Conservation (phyloP, 192 early-diverging fungal species). For the Coemansia sp. region DNA sequence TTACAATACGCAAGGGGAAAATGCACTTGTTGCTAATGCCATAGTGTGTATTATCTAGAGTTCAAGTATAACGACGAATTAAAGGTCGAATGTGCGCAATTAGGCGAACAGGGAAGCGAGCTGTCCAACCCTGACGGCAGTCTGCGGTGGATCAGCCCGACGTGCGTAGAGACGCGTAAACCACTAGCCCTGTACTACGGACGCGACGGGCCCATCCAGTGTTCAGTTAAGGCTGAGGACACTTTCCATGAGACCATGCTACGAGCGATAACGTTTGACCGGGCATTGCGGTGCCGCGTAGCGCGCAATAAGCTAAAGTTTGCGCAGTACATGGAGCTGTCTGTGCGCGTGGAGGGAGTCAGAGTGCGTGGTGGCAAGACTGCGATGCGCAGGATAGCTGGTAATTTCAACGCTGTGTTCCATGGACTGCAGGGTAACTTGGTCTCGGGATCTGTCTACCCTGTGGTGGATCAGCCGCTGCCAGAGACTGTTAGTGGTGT, state of each 20-base stretch:
- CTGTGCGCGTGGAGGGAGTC: slow-evolving; percentile 11
- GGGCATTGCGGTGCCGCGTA: slow-evolving; percentile 34
- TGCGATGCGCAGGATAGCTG: slow-evolving; percentile 11
- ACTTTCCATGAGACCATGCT: slow-evolving; percentile 28
- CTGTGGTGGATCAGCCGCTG: slow-evolving; percentile 33
- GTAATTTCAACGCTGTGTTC: slow-evolving; percentile 42
- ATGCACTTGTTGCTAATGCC: background rate
- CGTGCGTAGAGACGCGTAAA: slow-evolving; percentile 35
- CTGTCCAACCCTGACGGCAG: slow-evolving; percentile 1
- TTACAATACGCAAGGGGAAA: background rate
- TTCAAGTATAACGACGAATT: slow-evolving; percentile 24
- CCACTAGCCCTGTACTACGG: slow-evolving; percentile 36
- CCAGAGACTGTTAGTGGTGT: slow-evolving; percentile 42
- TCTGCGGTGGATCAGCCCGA: slow-evolving; percentile 15
- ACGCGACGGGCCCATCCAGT: slow-evolving; percentile 32
- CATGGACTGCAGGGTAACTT: slow-evolving; percentile 34
- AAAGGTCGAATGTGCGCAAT: slow-evolving; percentile 27
- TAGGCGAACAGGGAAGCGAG: slow-evolving; percentile 13
- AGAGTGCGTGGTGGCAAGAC: background rate
- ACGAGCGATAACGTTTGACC: background rate
- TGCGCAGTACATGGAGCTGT: slow-evolving; percentile 21
- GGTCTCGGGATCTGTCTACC: slow-evolving; percentile 36
- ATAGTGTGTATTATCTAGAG: slow-evolving; percentile 15
- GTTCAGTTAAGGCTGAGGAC: slow-evolving; percentile 32
- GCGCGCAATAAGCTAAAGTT: slow-evolving; percentile 13